Evolutionary conservation across 1,139 yeast genomes (phyloP).

Genomic region (Kodamaea arcana): DNA sequence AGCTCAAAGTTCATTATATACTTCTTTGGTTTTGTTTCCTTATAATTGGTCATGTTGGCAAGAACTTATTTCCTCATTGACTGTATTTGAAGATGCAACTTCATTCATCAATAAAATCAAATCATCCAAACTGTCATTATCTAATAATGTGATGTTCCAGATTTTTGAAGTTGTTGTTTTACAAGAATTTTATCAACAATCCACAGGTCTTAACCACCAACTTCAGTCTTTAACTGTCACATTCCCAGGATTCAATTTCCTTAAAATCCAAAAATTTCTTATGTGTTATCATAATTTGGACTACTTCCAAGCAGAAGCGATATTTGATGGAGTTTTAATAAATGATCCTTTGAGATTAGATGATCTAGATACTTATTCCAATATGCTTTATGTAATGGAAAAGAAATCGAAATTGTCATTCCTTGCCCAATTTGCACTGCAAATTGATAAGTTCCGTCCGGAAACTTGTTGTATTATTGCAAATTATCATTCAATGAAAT

Average conservation of each 20-base stretch:
- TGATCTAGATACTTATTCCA: conserved; percentile 87
- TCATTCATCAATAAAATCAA: conserved; percentile 40
- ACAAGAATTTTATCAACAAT: conserved; percentile 78
- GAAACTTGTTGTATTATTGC: conserved; percentile 96
- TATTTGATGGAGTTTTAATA: conserved; percentile 70
- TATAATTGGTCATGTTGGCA: conserved; percentile 95
- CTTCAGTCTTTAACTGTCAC: conserved; percentile 44
- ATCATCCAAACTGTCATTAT: conserved; percentile 18
- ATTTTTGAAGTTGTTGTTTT: conserved; percentile 67
- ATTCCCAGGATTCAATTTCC: conserved; percentile 70
- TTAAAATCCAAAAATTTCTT: conserved; percentile 77
- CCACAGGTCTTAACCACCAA: conserved; percentile 45
- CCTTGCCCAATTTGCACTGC: conserved; percentile 80
- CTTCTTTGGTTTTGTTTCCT: conserved; percentile 63
- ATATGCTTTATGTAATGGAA: conserved; percentile 92
- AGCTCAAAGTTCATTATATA: conserved; percentile 59
- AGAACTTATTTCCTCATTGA: conserved; percentile 66
- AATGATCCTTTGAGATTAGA: conserved; percentile 87
- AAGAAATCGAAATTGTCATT: conserved; percentile 79
- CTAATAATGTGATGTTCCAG: conserved; percentile 50
- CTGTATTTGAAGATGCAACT: conserved; percentile 60
- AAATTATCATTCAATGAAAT: conserved; percentile 85
- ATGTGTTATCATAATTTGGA: conserved; percentile 78
- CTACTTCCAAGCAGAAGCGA: conserved; percentile 70
- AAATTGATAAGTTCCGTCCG: conserved; percentile 82